Percentiles rank a stretch among this genome's conserved stretches.
These are phyloP conservation scores for Peziza echinospora DNA, from an alignment of 495 filamentous ascomycete genomes.

Conservation along the genomic window DNA sequence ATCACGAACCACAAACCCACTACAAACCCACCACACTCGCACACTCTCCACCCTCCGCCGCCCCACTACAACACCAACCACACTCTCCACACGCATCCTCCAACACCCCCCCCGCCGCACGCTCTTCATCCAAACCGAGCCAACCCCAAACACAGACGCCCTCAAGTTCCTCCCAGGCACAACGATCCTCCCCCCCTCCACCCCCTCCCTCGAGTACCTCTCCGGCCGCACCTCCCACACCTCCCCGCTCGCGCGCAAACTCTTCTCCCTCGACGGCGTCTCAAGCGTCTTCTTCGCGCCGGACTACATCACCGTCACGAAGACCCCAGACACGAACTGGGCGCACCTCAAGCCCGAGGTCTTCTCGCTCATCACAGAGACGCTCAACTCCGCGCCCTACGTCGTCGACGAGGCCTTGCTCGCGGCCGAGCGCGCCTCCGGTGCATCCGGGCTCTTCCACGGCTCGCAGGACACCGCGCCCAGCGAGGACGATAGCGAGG, in stretches of 20 bases:
- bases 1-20: too few relatives aligned
- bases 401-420: neutral
- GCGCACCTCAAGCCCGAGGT: constrained; percentile 86
- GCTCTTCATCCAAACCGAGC: constrained; percentile 94
- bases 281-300: constrained; percentile 88
- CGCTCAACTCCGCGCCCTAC: constrained; percentile 45
- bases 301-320: constrained; percentile 94
- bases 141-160: constrained; percentile 74
- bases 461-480: constrained; percentile 22
- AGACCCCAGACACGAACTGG: constrained; percentile 71
- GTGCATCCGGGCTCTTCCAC: too few relatives aligned
- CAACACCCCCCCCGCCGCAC: constrained; percentile 27
- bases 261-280: constrained; percentile 80
- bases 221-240: constrained; percentile 75
- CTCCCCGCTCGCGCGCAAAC: constrained; percentile 73
- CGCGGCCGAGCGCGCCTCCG: constrained; percentile 13
- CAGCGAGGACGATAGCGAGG: constrained; percentile 52
- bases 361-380: constrained; percentile 83
- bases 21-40: too few relatives aligned
- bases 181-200: constrained; percentile 49
- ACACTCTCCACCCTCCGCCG: too few relatives aligned
- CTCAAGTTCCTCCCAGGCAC: constrained; percentile 89
- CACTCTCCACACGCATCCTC: too few relatives aligned
- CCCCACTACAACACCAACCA: too few relatives aligned
- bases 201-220: constrained; percentile 76